Percentiles rank a stretch among this genome's conserved stretches.
Conservation (phyloP, 176 grass and related monocot species). For the Lolium rigidum region DNA sequence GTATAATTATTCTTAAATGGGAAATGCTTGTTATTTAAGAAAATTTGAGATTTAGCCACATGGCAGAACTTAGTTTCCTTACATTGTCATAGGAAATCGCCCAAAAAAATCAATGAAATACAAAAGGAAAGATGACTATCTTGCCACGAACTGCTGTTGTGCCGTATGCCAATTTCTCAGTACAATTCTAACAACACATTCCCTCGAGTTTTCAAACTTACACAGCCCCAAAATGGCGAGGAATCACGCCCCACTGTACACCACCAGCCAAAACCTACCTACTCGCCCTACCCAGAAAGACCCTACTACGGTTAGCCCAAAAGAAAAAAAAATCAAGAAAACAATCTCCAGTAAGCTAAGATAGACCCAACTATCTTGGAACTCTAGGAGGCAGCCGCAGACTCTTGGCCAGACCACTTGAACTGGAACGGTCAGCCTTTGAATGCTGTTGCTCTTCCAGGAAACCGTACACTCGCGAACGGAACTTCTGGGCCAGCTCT, state of each 20-base stretch:
- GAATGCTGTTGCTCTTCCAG: slow-evolving; percentile 60
- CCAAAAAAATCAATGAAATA: not conserved
- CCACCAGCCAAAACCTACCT: not conserved
- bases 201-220: not conserved
- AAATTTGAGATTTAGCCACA: too few relatives aligned
- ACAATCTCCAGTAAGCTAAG: not conserved
- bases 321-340: not conserved
- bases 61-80: too few relatives aligned
- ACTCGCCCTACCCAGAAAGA: not conserved
- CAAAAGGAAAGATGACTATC: not conserved
- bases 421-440: not conserved
- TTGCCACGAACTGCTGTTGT: not conserved
- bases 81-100: not conserved
- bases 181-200: not conserved
- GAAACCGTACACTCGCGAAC: slow-evolving; percentile 62
- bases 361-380: slow-evolving; percentile 5
- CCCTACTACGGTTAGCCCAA: slow-evolving; percentile 7
- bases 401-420: slow-evolving; percentile 38
- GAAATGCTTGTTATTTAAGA: too few relatives aligned
- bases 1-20: too few relatives aligned
- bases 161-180: not conserved
- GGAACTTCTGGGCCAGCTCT: slow-evolving; percentile 67
- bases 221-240: slow-evolving; percentile 10
- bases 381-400: slow-evolving; percentile 38
- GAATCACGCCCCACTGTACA: not conserved